Conservation (phyloP, 2,329 filamentous ascomycete species). For the Coniochaeta hoffmannii region DNA sequence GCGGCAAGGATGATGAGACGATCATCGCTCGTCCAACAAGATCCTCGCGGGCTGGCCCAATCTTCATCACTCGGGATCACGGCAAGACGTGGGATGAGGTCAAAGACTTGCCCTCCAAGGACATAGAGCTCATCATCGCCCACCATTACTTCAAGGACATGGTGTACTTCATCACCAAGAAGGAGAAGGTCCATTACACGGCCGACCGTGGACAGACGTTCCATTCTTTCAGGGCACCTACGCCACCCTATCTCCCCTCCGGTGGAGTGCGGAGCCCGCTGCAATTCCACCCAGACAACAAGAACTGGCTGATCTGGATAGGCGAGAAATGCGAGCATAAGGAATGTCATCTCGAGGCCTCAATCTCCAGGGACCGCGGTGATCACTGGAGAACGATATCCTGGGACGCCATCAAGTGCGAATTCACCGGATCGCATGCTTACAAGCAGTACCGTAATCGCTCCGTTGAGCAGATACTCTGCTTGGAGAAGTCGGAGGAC, state of each 20-base stretch:
- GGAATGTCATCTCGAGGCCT: conserved; percentile 67
- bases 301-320: conserved; percentile 89
- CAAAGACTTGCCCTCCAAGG: conserved; percentile 58
- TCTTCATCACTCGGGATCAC: conserved; percentile 76
- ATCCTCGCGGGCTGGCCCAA: conserved; percentile 34
- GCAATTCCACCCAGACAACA: conserved; percentile 75
- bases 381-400: conserved; percentile 69
- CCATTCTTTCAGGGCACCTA: conserved; percentile 64
- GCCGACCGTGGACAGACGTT: conserved; percentile 70
- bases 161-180: conserved; percentile 75
- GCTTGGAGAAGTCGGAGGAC: conserved; percentile 58
- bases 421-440: conserved; percentile 67
- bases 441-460: conserved; percentile 38
- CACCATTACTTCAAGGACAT: conserved; percentile 77
- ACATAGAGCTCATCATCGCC: conserved; percentile 64
- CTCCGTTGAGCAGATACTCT: conserved; percentile 49
- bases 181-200: conserved; percentile 67
- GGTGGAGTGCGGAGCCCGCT: conserved; percentile 36
- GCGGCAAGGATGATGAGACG: conserved; percentile 62
- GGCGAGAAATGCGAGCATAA: conserved; percentile 60
- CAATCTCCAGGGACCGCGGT: conserved; percentile 72
- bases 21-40: conserved; percentile 43
- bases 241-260: conserved; percentile 31
- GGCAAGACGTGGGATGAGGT: conserved; percentile 73
- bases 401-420: conserved; percentile 71